A percentile compares a stretch with the other conserved stretches of the same genome.
Evolutionary conservation across 2,329 filamentous ascomycete genomes (phyloP).

Genomic region (Aspergillus glaucus): DNA sequence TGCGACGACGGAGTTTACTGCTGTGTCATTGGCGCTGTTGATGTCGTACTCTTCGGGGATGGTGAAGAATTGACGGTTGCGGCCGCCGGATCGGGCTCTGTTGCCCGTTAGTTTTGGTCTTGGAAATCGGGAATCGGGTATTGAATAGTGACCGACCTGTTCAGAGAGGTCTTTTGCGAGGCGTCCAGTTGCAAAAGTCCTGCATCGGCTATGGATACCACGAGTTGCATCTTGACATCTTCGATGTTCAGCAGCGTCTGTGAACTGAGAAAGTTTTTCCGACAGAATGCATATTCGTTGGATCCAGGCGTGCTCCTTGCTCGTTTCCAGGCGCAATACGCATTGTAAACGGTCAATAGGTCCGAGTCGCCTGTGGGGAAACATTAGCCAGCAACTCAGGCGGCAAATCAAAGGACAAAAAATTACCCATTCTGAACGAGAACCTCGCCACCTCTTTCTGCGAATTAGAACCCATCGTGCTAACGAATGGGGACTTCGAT

Average conservation of each 20-base stretch:
- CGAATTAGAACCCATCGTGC: slow-evolving; percentile 73
- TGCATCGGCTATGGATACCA: slow-evolving; percentile 78
- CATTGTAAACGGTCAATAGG: slow-evolving; percentile 86
- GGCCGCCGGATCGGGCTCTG: slow-evolving; percentile 56
- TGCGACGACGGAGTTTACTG: slow-evolving; percentile 76
- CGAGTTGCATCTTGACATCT: slow-evolving; percentile 86
- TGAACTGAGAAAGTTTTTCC: slow-evolving; percentile 87
- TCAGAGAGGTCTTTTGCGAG: slow-evolving; percentile 64
- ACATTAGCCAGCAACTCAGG: slow-evolving; percentile 2
- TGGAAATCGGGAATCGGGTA: not conserved
- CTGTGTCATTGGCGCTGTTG: slow-evolving; percentile 72
- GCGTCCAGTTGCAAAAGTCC: slow-evolving; percentile 71
- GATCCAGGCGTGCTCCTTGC: slow-evolving; percentile 64
- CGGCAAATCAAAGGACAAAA: not conserved
- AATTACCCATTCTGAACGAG: slow-evolving; percentile 63
- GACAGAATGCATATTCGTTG: slow-evolving; percentile 84
- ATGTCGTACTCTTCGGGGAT: slow-evolving; percentile 68
- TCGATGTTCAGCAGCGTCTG: slow-evolving; percentile 89
- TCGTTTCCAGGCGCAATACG: slow-evolving; percentile 81
- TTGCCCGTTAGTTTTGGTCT: slow-evolving; percentile 6
- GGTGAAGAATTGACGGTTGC: slow-evolving; percentile 72
- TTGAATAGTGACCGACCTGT: slow-evolving; percentile 41
- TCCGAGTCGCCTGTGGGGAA: slow-evolving; percentile 66
- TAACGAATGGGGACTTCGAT: slow-evolving; percentile 88
- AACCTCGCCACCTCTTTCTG: slow-evolving; percentile 75